Conservation (phyloP, 495 filamentous ascomycete species). For the Copromyces sp. region DNA sequence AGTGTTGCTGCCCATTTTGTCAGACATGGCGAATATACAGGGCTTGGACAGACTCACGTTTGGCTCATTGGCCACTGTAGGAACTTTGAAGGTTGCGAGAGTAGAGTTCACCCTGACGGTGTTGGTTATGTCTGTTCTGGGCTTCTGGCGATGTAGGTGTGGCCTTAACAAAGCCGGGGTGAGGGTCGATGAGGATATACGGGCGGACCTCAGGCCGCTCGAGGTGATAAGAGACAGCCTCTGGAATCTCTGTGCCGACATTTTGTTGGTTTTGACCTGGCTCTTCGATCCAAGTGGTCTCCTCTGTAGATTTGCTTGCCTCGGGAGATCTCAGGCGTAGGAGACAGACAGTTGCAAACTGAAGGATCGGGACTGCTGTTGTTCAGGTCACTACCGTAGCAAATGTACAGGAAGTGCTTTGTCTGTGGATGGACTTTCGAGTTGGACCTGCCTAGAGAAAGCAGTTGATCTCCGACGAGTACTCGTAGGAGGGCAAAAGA, state of each 20-base stretch:
- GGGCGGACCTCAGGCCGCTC: not conserved
- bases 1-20: conserved; percentile 58
- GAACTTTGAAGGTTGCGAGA: conserved; percentile 75
- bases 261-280: not conserved
- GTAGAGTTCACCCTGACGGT: conserved; percentile 18
- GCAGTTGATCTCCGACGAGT: not conserved
- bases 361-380: not conserved
- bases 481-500: not conserved
- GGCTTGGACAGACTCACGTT: conserved; percentile 53
- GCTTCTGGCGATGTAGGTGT: not conserved
- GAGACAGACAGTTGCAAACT: not conserved
- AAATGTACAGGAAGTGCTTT: not conserved
- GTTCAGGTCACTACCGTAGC: not conserved
- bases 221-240: not conserved
- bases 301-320: not conserved
- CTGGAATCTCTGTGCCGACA: not conserved
- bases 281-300: not conserved
- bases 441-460: not conserved
- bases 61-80: conserved; percentile 80
- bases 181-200: not conserved
- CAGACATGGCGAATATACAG: conserved; percentile 4
- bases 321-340: not conserved
- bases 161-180: not conserved
- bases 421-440: not conserved
- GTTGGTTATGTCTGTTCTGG: not conserved